Evolutionary conservation across 306 rosid genomes (phyloP).

Genomic region (Corylus heterophylla): DNA sequence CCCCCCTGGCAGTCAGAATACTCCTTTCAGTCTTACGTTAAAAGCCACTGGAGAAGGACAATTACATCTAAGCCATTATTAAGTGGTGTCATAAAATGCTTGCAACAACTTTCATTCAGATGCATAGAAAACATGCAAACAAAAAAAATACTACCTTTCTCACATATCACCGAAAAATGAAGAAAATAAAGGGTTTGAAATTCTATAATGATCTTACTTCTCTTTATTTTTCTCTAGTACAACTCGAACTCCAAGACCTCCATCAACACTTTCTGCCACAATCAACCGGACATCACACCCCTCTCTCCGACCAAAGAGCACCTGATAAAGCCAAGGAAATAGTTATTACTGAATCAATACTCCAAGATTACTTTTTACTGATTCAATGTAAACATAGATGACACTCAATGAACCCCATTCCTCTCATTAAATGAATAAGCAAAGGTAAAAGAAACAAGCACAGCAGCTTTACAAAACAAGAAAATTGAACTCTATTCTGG

Average conservation of each 20-base stretch:
- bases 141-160: background rate
- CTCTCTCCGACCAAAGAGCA: conserved; percentile 31
- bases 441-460: background rate
- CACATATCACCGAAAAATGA: background rate
- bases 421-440: background rate
- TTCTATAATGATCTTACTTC: conserved; percentile 22
- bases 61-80: background rate
- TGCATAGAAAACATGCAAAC: background rate
- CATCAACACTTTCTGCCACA: conserved; percentile 17
- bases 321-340: conserved; percentile 24
- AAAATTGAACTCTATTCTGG: background rate
- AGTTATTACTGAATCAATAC: background rate
- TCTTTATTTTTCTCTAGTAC: conserved; percentile 24
- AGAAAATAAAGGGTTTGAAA: background rate
- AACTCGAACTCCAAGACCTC: conserved; percentile 32
- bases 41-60: too few relatives aligned
- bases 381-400: background rate
- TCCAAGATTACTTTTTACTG: background rate
- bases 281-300: conserved; percentile 34
- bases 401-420: background rate
- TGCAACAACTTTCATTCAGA: background rate
- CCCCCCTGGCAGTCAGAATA: too few relatives aligned
- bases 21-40: background rate
- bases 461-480: background rate
- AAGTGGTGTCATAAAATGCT: background rate